A percentile compares a stretch with the other conserved stretches of the same genome.
These are phyloP conservation scores for Mycena citricolor DNA, from an alignment of 1,284 basidiomycete genomes.

Conservation along the genomic window DNA sequence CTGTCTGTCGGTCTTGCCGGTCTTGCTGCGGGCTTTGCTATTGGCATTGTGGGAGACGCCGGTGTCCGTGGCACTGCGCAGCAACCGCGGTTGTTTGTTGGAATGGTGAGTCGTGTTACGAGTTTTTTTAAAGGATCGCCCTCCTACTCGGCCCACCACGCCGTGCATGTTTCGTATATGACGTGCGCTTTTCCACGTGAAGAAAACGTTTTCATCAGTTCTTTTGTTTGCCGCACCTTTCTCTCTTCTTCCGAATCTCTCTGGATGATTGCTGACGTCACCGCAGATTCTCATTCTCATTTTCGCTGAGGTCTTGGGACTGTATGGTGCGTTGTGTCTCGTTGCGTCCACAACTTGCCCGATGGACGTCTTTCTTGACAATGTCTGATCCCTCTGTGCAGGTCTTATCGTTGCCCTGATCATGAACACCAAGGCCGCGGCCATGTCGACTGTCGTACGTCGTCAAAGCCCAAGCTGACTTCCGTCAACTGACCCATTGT, in stretches of 20 bases:
- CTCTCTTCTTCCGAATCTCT: neutral
- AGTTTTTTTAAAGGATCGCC: too few relatives aligned
- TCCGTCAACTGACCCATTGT: too few relatives aligned
- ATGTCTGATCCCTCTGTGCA: conserved; percentile 26
- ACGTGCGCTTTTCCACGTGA: too few relatives aligned
- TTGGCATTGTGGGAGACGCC: conserved; percentile 95
- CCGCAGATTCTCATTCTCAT: conserved; percentile 59
- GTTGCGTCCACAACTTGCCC: neutral
- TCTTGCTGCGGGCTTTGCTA: conserved; percentile 88
- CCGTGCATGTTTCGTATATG: too few relatives aligned
- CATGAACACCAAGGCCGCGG: conserved; percentile 69
- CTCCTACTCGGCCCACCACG: too few relatives aligned
- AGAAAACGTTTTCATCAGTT: too few relatives aligned
- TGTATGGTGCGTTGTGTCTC: conserved; percentile 56
- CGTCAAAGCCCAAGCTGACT: too few relatives aligned
- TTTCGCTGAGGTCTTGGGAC: conserved; percentile 83
- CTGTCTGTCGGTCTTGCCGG: conserved; percentile 86
- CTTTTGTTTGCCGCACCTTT: too few relatives aligned
- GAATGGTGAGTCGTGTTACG: conserved; percentile 56
- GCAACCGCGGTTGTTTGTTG: conserved; percentile 92
- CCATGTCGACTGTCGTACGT: conserved; percentile 33
- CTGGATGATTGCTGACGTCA: neutral
- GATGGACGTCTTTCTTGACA: neutral
- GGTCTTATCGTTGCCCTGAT: conserved; percentile 88
- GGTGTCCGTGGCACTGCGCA: conserved; percentile 90